Conservation (phyloP, 345 rosid species). For the Pseudoturritis turrita region DNA sequence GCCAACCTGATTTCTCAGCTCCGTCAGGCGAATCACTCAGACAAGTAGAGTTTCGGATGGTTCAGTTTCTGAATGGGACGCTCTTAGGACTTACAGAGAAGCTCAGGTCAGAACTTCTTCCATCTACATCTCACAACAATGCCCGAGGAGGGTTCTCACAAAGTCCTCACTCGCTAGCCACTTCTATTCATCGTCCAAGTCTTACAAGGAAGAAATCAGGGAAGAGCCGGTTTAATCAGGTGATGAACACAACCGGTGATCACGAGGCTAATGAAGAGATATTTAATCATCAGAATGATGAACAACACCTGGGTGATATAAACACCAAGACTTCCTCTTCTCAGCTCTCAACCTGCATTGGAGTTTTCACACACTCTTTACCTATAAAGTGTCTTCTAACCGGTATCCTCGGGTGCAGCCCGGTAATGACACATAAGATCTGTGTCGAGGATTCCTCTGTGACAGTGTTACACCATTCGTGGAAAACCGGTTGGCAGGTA, state of each 20-base stretch:
- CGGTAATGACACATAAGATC: conserved; percentile 67
- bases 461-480: conserved; percentile 82
- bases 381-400: conserved; percentile 87
- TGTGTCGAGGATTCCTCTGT: conserved; percentile 92
- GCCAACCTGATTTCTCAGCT: conserved; percentile 84
- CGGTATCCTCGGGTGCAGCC: conserved; percentile 81
- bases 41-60: conserved; percentile 90
- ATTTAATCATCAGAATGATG: conserved; percentile 39
- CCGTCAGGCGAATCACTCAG: conserved; percentile 93
- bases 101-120: conserved; percentile 57
- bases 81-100: conserved; percentile 61
- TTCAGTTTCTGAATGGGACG: conserved; percentile 69
- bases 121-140: conserved; percentile 38
- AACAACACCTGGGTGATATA: conserved; percentile 39
- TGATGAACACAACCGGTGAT: conserved; percentile 40
- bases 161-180: conserved; percentile 10
- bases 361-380: conserved; percentile 77
- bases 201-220: conserved; percentile 79
- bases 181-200: conserved; percentile 45
- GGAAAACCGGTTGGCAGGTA: conserved; percentile 95
- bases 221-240: conserved; percentile 87
- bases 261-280: conserved; percentile 70
- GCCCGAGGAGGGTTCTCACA: conserved; percentile 46
- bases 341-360: conserved; percentile 50
- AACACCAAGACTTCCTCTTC: conserved; percentile 49